phyloP scores from a whole-genome alignment of 169 alveolate species.

The Plasmodium cynomolgi region DNA sequence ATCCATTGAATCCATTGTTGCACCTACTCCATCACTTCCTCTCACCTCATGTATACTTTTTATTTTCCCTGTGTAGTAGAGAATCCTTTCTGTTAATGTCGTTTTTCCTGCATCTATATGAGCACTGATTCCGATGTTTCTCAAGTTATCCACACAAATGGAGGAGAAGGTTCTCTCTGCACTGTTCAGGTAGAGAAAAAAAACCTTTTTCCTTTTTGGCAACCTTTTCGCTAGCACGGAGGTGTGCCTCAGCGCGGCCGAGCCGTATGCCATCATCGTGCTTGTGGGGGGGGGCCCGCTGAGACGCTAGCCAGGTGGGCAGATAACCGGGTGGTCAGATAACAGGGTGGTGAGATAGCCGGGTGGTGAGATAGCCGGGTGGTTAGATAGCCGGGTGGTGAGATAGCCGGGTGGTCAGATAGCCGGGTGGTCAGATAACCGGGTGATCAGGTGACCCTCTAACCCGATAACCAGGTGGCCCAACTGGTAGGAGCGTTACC shows the following conservation, averaged over 20 bases:
- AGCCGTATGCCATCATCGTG: not conserved
- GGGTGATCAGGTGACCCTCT: not conserved
- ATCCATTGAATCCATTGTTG: conserved; percentile 98
- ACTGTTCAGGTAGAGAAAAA: conserved; percentile 4
- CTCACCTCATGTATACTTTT: conserved; percentile 95
- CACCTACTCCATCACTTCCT: conserved; percentile 97
- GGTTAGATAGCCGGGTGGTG: too few species aligned
- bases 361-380: too few species aligned
- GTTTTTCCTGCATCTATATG: conserved; percentile 98
- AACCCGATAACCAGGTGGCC: too few species aligned
- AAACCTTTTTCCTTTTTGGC: not conserved
- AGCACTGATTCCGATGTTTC: conserved; percentile 97
- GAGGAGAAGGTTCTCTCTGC: conserved; percentile 73
- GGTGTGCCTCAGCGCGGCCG: conserved; percentile 22
- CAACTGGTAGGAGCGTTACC: not conserved
- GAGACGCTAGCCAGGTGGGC: too few species aligned
- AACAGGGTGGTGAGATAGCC: too few species aligned
- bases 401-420: too few species aligned
- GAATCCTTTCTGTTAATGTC: conserved; percentile 95
- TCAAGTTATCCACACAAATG: conserved; percentile 78
- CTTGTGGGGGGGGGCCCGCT: too few species aligned
- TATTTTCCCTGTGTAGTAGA: conserved; percentile 90
- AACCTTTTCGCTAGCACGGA: not conserved
- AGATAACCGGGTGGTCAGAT: too few species aligned
- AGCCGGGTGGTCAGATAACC: too few species aligned